phyloP scores from a whole-genome alignment of 257 asterid genomes.

The Parsonsia alboflavescens region DNA sequence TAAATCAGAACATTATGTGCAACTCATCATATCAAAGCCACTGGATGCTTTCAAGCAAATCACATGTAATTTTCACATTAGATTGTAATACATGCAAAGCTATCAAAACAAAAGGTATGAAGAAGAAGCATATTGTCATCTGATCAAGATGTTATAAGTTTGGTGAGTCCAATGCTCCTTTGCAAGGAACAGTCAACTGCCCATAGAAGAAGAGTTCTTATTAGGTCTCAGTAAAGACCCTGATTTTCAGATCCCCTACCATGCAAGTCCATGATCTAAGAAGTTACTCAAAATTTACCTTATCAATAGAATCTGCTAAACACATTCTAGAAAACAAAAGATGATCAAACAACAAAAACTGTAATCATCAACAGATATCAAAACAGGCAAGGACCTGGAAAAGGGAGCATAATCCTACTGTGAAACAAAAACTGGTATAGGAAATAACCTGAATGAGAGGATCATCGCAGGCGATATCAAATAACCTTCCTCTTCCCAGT shows the following conservation, averaged over 20 bases:
- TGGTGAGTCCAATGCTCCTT: neutral
- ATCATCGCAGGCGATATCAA: constrained; percentile 77
- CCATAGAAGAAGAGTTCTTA: neutral
- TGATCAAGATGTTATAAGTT: too few species aligned
- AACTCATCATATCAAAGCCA: neutral
- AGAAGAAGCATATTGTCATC: neutral
- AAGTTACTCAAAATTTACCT: neutral
- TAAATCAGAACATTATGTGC: neutral
- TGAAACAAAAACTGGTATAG: neutral
- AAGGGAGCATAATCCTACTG: neutral
- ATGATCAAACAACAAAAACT: neutral
- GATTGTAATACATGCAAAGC: neutral
- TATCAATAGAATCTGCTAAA: neutral
- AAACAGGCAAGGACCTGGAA: neutral
- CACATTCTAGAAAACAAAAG: neutral
- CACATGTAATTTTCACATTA: neutral
- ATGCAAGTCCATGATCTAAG: neutral
- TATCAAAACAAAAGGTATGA: neutral
- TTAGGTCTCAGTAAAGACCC: neutral
- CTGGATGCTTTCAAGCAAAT: neutral
- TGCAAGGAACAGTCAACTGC: neutral
- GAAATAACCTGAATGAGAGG: constrained; percentile 79
- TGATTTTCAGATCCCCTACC: neutral
- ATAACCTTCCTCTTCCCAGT: constrained; percentile 82
- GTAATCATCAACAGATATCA: neutral